phyloP scores from a whole-genome alignment of 768 basidiomycete genomes.

The Exidia glandulosa region DNA sequence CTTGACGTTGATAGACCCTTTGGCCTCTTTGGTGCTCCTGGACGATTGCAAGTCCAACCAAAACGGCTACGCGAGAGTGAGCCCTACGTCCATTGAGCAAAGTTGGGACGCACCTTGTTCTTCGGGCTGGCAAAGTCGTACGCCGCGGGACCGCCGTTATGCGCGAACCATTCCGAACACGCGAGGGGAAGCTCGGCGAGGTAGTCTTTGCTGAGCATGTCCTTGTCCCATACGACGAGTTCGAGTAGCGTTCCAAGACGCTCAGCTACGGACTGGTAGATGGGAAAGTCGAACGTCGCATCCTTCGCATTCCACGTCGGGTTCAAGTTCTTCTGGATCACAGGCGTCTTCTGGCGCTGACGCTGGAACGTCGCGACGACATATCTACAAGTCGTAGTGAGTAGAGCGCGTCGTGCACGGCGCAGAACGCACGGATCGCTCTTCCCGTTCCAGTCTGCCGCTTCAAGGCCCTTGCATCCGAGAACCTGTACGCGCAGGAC shows the following conservation, averaged over 20 bases:
- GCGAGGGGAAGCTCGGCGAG: not conserved
- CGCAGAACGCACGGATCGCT: conserved; percentile 2
- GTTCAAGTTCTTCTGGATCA: not conserved
- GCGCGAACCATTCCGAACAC: not conserved
- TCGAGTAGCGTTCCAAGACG: not conserved
- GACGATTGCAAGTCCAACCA: not conserved
- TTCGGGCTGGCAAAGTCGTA: not conserved
- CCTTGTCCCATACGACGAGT: not conserved
- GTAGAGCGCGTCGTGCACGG: not conserved
- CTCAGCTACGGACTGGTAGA: not conserved
- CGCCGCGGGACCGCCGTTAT: not conserved
- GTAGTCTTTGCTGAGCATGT: not conserved
- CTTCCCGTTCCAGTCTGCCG: conserved; percentile 6
- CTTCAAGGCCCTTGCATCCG: conserved; percentile 1
- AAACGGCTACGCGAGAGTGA: not conserved
- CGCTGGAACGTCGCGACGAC: not conserved
- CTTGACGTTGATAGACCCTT: not conserved
- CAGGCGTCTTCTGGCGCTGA: not conserved
- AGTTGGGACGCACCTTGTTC: not conserved
- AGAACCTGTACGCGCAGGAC: conserved; percentile 2
- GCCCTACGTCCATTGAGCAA: not conserved
- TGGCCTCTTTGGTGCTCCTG: not conserved
- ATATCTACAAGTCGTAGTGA: not conserved
- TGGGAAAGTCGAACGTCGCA: not conserved
- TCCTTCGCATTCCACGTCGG: not conserved